These are phyloP conservation scores for Alnus rubra DNA, from an alignment of 306 rosid genomes.

Conservation along the genomic window DNA sequence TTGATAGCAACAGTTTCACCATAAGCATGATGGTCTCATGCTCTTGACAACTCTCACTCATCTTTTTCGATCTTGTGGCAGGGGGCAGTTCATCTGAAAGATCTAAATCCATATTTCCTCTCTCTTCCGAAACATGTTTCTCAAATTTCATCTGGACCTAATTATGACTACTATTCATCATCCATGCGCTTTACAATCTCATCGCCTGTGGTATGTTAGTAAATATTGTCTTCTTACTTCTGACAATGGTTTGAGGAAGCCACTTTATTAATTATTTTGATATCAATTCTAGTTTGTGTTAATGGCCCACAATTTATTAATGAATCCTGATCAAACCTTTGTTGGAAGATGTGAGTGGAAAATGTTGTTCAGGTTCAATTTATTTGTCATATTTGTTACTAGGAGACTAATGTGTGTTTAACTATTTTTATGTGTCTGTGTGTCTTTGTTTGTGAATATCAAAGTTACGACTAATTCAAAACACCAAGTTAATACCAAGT, in stretches of 20 bases:
- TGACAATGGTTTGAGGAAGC: slow-evolving; percentile 4
- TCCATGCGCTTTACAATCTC: slow-evolving; percentile 79
- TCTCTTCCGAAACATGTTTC: slow-evolving; percentile 81
- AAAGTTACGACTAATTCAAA: background rate
- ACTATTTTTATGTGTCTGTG: background rate
- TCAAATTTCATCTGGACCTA: slow-evolving; percentile 88
- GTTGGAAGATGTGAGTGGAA: background rate
- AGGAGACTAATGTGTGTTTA: background rate
- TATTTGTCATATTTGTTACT: background rate
- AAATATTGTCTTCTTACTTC: slow-evolving; percentile 4
- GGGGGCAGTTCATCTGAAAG: slow-evolving; percentile 60
- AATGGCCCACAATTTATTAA: background rate
- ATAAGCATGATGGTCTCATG: slow-evolving; percentile 19
- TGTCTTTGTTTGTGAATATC: background rate
- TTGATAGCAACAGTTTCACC: slow-evolving; percentile 19
- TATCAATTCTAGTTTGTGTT: background rate
- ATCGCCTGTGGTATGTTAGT: slow-evolving; percentile 81
- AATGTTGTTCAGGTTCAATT: background rate
- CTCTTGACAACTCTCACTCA: slow-evolving; percentile 15
- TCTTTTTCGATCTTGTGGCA: slow-evolving; percentile 35
- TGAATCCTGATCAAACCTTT: background rate
- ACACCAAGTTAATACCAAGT: too few relatives aligned
- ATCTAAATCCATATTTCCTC: slow-evolving; percentile 57
- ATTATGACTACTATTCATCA: slow-evolving; percentile 78
- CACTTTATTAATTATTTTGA: background rate